phyloP scores from a whole-genome alignment of 2,329 filamentous ascomycete species.

The Lachnellula subtilissima region DNA sequence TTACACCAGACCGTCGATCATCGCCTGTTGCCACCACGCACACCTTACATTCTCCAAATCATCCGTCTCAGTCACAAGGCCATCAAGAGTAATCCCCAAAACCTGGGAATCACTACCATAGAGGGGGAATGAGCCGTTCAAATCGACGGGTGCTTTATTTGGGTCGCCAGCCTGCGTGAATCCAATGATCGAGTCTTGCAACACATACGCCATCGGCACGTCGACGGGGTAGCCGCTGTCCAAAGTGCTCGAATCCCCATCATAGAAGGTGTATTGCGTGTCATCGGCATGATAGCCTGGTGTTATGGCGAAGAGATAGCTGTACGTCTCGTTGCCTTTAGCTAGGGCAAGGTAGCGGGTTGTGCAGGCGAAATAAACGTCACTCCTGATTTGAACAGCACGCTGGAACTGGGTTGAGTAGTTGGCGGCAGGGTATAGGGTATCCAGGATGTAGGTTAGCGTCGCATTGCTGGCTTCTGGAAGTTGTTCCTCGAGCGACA shows the following conservation, averaged over 20 bases:
- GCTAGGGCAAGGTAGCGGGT: constrained; percentile 40
- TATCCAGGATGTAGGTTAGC: constrained; percentile 32
- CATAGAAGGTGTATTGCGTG: constrained; percentile 46
- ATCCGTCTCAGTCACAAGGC: constrained; percentile 9
- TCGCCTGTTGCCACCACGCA: constrained; percentile 29
- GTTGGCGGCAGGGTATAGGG: constrained; percentile 42
- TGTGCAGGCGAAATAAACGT: constrained; percentile 43
- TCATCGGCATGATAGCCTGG: constrained; percentile 49
- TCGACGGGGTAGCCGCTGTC: constrained; percentile 21
- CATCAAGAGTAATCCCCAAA: neutral
- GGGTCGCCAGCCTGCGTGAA: neutral
- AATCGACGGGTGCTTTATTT: constrained; percentile 5
- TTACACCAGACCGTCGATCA: constrained; percentile 48
- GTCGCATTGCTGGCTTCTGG: neutral
- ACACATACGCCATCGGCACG: constrained; percentile 23
- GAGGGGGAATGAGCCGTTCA: neutral
- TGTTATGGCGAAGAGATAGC: constrained; percentile 47
- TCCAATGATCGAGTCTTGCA: constrained; percentile 22
- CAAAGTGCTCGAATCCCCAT: constrained; percentile 23
- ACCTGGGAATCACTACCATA: constrained; percentile 11
- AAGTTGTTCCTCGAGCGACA: neutral
- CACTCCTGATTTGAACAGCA: constrained; percentile 38
- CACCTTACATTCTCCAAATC: constrained; percentile 28
- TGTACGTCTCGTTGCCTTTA: constrained; percentile 41
- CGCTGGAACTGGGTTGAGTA: constrained; percentile 43